phyloP scores from a whole-genome alignment of 2,329 filamentous ascomycete species.

The Zymoseptoria passerinii region DNA sequence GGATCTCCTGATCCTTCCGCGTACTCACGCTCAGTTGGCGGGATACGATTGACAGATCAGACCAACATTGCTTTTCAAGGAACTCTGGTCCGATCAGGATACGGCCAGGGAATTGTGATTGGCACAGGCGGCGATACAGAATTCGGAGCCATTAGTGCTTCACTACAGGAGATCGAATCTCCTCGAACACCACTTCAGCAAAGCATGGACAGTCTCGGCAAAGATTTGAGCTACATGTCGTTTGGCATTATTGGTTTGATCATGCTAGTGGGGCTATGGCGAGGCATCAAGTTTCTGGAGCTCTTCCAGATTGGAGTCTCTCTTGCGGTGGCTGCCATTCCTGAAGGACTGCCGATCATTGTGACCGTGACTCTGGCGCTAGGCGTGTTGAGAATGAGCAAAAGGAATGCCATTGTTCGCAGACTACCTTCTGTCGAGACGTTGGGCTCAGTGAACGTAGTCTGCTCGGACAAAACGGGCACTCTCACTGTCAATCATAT shows the following conservation, averaged over 20 bases:
- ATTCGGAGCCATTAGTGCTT: conserved; percentile 92
- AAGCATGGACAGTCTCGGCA: conserved; percentile 95
- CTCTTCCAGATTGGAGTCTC: conserved; percentile 98
- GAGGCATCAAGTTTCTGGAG: conserved; percentile 81
- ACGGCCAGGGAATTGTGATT: conserved; percentile 95
- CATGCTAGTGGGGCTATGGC: conserved; percentile 78
- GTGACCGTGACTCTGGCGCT: conserved; percentile 94
- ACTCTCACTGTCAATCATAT: conserved; percentile 97
- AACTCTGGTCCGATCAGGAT: conserved; percentile 85
- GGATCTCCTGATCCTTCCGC: conserved; percentile 14
- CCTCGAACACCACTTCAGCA: conserved; percentile 87
- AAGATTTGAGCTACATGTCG: conserved; percentile 92
- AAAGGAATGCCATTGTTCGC: conserved; percentile 87
- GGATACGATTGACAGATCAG: conserved; percentile 60
- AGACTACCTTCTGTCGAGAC: conserved; percentile 96
- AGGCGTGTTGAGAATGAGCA: conserved; percentile 93
- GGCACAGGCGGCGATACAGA: conserved; percentile 89
- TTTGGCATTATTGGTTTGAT: conserved; percentile 92
- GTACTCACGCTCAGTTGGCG: conserved; percentile 32
- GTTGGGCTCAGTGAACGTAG: conserved; percentile 96
- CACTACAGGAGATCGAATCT: conserved; percentile 88
- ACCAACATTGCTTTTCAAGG: conserved; percentile 98
- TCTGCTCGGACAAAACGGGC: conserved; percentile 97
- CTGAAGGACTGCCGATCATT: conserved; percentile 93
- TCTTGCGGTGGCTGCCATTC: conserved; percentile 89